These are phyloP conservation scores for Mucor ambiguus DNA, from an alignment of 371 early-diverging fungal genomes.

Conservation along the genomic window DNA sequence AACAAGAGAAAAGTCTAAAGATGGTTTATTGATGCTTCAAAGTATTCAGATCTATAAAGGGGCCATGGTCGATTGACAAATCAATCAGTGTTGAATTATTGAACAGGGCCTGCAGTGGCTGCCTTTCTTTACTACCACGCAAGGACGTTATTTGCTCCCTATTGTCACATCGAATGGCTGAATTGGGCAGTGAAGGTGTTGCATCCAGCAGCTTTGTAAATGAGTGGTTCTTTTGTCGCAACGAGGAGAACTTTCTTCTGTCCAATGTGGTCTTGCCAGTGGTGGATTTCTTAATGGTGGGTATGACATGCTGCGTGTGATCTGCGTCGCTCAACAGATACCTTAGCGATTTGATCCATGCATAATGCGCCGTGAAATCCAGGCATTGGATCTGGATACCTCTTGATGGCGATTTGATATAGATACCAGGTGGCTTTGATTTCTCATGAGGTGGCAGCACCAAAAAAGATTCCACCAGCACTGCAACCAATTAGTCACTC, in stretches of 20 bases:
- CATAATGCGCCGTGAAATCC: slow-evolving; percentile 56
- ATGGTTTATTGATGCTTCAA: neutral
- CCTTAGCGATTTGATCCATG: slow-evolving; percentile 46
- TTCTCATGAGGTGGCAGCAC: slow-evolving; percentile 30
- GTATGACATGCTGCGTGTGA: neutral
- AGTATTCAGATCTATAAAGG: neutral
- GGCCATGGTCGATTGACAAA: neutral
- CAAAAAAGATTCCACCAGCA: slow-evolving; percentile 51
- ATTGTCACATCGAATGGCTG: neutral
- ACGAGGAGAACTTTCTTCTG: neutral
- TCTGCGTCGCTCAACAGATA: neutral
- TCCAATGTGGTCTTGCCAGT: neutral
- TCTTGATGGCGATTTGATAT: slow-evolving; percentile 60
- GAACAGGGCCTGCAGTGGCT: neutral
- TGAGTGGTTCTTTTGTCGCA: neutral
- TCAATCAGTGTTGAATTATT: neutral
- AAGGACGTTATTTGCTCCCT: neutral
- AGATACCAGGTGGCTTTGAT: slow-evolving; percentile 47
- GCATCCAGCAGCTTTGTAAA: neutral
- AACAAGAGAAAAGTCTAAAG: too few species aligned
- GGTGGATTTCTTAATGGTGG: neutral
- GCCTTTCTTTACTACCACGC: too few species aligned
- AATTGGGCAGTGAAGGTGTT: neutral
- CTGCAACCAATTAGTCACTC: slow-evolving; percentile 17
- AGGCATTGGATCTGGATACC: slow-evolving; percentile 64